Evolutionary conservation across 2,329 filamentous ascomycete species (phyloP).

Genomic region (Cercospora berteroae): DNA sequence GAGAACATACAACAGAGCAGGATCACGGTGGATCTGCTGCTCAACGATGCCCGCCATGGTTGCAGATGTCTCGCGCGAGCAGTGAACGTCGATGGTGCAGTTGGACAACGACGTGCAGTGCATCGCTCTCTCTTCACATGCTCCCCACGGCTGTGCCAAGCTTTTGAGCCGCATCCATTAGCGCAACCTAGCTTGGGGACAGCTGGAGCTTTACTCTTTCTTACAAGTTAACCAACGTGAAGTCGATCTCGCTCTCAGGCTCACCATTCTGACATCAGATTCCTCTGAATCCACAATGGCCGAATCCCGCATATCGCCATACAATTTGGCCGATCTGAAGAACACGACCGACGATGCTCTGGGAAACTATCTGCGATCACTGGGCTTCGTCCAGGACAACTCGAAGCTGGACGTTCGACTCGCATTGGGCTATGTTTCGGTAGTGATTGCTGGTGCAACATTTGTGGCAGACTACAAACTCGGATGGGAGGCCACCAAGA

Average conservation of each 20-base stretch:
- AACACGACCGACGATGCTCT: conserved; percentile 95
- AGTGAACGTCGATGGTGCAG: neutral
- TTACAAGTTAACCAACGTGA: neutral
- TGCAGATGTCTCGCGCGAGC: neutral
- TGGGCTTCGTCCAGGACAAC: conserved; percentile 82
- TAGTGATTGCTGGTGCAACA: conserved; percentile 74
- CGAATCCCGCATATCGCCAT: conserved; percentile 38
- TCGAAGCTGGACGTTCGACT: conserved; percentile 78
- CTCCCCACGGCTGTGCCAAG: neutral
- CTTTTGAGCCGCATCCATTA: neutral
- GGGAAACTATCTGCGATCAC: conserved; percentile 84
- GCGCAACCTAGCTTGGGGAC: conserved; percentile 1
- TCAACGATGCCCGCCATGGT: conserved; percentile 78
- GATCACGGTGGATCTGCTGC: conserved; percentile 97
- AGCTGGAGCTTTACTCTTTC: conserved; percentile 3
- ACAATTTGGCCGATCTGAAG: conserved; percentile 72
- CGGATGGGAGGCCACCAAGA: conserved; percentile 83
- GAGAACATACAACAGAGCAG: conserved; percentile 81
- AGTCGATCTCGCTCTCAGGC: neutral
- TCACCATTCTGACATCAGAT: neutral
- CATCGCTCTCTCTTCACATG: neutral
- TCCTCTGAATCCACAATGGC: conserved; percentile 26
- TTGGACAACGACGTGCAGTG: neutral
- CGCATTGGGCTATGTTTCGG: conserved; percentile 76
- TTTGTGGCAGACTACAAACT: conserved; percentile 91